A percentile compares a stretch with the other conserved stretches of the same genome.
phyloP scores from a whole-genome alignment of 768 basidiomycete species.

The Cyathus striatus region DNA sequence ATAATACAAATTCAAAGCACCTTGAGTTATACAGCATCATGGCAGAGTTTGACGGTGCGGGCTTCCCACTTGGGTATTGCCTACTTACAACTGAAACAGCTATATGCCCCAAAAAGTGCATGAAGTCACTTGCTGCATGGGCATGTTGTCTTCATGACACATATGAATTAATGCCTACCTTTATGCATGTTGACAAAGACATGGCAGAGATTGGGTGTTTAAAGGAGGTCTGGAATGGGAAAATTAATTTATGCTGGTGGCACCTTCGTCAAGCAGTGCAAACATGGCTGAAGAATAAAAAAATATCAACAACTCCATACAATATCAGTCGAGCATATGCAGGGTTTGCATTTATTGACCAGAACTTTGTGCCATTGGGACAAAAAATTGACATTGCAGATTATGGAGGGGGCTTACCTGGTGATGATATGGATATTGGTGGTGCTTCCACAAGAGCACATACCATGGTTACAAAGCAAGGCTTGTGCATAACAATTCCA shows the following conservation, averaged over 20 bases:
- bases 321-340: neutral
- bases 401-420: slow-evolving; percentile 4
- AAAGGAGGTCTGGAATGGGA: neutral
- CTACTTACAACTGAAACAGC: slow-evolving; percentile 10
- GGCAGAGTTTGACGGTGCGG: slow-evolving; percentile 14
- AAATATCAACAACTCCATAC: slow-evolving; percentile 8
- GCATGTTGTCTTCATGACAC: neutral
- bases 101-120: neutral
- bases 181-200: neutral
- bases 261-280: neutral
- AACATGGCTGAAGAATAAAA: slow-evolving; percentile 3
- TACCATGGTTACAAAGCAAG: neutral
- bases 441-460: no score
- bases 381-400: slow-evolving; percentile 1
- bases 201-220: neutral
- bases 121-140: neutral
- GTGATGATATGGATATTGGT: no score
- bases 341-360: slow-evolving; percentile 3
- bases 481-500: no score
- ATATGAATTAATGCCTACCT: neutral
- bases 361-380: slow-evolving; percentile 1
- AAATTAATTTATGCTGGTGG: slow-evolving; percentile 5
- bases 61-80: slow-evolving; percentile 16
- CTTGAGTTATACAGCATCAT: slow-evolving; percentile 17
- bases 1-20: slow-evolving; percentile 16